Evolutionary conservation across 2,329 filamentous ascomycete species (phyloP), one percentile per base, ranked within the genome.

Genomic region (Diaporthe vaccinii): DNA sequence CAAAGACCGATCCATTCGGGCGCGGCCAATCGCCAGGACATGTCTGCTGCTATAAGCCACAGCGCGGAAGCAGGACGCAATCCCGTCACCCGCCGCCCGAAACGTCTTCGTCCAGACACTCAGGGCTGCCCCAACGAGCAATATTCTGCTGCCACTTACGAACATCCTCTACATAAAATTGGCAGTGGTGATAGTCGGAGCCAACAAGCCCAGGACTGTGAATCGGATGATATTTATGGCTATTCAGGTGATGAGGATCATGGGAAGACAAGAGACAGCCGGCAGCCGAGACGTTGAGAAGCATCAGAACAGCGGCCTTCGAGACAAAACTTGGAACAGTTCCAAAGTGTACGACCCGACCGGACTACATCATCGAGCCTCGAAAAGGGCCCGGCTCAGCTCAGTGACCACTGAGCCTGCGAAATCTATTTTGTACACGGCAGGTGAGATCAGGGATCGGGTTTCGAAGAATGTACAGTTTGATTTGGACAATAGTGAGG

Each of bases 151-250:
- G 31, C 8, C 15, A 58, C 12, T 22, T 3, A 34, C 28, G 12
- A 34, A 5, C 53, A 0, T 28, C 1, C 25, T 25, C 9, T 34
- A 14, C 53, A 20, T 20, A 12, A 6, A 25, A 57, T 36, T 34
- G 7, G 17, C 17, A 61, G 28, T 20, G 36, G 20, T 22, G 7
- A 12, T 17, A 10, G 15, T 44, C 12, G 25, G 17, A 62, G 36
- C 3, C 70, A 22, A 34, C 7, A 4, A 25, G 28, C 28, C 12
- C 41, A 39, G 3, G 31, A 62, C 12, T 46, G 31, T 49, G 57
- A 15, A n/a, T 31, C 6, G 46, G 58, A 72, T 55, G 34, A 72
- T 31, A 46, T 72, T n/a, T 65, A 55, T 25, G 62, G 34, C 53
- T 7, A 6, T 4, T 31, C 28, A 9, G 15, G 8, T 34, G 31